phyloP scores from a whole-genome alignment of 345 rosid genomes.

The Mangifera indica region DNA sequence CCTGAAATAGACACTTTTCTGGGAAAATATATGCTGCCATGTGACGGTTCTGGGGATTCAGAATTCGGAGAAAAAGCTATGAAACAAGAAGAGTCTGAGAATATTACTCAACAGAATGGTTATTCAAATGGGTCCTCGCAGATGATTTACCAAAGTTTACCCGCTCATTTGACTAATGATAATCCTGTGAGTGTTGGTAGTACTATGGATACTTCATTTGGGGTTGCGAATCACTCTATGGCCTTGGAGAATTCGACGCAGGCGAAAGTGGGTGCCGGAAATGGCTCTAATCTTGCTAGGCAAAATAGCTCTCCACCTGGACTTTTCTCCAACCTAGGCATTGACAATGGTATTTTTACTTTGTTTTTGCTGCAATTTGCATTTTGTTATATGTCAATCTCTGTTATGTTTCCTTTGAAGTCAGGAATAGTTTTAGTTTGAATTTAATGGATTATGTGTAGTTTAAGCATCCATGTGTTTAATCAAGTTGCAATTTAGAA shows the following conservation, averaged over 20 bases:
- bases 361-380: not conserved
- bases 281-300: conserved; percentile 44
- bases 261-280: conserved; percentile 22
- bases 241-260: conserved; percentile 30
- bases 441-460: not conserved
- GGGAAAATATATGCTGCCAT: conserved; percentile 26
- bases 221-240: conserved; percentile 20
- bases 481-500: conserved; percentile 10
- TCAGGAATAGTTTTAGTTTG: not conserved
- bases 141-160: conserved; percentile 27
- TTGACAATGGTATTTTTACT: conserved; percentile 43
- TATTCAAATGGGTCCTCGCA: conserved; percentile 28
- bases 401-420: conserved; percentile 6
- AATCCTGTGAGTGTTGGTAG: no score
- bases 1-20: conserved; percentile 48
- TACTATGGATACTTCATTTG: conserved; percentile 16
- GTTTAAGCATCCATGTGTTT: conserved; percentile 4
- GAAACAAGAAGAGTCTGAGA: conserved; percentile 40
- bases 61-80: conserved; percentile 35
- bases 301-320: conserved; percentile 60
- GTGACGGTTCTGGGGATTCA: conserved; percentile 35
- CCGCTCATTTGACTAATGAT: conserved; percentile 2
- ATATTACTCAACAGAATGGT: conserved; percentile 13
- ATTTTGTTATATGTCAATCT: not conserved
- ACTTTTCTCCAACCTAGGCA: conserved; percentile 40